Conservation (phyloP, 2,329 filamentous ascomycete genomes). For the Septoria linicola region DNA sequence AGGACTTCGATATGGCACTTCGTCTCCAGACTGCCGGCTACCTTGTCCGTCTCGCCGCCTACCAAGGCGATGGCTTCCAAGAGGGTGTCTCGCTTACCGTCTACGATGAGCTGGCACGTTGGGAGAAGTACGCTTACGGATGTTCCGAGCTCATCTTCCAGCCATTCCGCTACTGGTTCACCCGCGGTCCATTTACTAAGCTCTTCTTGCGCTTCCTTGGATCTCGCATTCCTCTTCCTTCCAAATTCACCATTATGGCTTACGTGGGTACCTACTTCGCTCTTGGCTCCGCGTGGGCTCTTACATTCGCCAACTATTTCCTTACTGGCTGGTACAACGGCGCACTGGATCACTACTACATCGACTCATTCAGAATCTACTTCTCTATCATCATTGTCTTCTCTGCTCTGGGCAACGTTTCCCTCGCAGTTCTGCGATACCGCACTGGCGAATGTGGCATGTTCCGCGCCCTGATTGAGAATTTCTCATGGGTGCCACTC, state of each 20-base stretch:
- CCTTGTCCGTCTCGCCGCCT: constrained; percentile 69
- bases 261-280: constrained; percentile 82
- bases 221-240: constrained; percentile 71
- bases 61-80: constrained; percentile 74
- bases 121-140: constrained; percentile 85
- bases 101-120: constrained; percentile 78
- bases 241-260: constrained; percentile 72
- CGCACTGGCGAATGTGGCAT: constrained; percentile 64
- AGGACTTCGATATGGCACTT: constrained; percentile 80
- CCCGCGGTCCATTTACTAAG: constrained; percentile 72
- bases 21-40: constrained; percentile 71
- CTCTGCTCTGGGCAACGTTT: constrained; percentile 70
- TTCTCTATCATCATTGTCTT: constrained; percentile 78
- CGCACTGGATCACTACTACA: constrained; percentile 75
- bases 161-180: constrained; percentile 70
- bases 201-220: constrained; percentile 72
- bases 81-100: constrained; percentile 82
- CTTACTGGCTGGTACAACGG: constrained; percentile 74
- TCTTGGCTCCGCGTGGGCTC: constrained; percentile 71
- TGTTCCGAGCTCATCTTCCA: constrained; percentile 82
- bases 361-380: constrained; percentile 77
- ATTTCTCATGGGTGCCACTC: constrained; percentile 65
- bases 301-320: constrained; percentile 74
- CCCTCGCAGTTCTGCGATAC: constrained; percentile 71
- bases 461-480: constrained; percentile 51